Base-by-base conservation (phyloP, 768 basidiomycete genomes). In the Suillus clintonianus region DNA sequence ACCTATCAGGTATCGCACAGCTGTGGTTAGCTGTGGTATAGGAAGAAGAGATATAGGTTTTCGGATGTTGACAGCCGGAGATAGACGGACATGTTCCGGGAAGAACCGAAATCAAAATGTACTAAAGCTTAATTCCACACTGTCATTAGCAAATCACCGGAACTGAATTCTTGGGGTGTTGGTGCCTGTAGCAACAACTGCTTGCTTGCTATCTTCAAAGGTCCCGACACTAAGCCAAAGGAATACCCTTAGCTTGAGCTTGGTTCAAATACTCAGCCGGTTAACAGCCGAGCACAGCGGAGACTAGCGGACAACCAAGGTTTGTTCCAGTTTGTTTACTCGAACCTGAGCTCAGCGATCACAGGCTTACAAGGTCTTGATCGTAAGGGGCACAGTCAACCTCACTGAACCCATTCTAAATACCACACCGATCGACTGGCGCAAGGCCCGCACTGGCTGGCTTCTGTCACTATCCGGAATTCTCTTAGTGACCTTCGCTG, bases 101-200 rank as follows among this genome's bases (percentile, higher is more conserved):
- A 69, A 64, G 5, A 53, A 9, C 66, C 71, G 74, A 76, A 72
- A 74, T 73, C 73, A 74, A 64, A 57, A 57, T 57, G 56, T 64
- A 60, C 56, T 74, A 77, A 77, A 76, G 72, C 63, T 71, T 76
- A 76, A 77, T 62, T 65, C 63, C 64, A 68, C 64, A 61, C 63
- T 61, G 62, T 71, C 57, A 30, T 75, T 75, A 76, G 56, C 56
- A 57, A 57, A 57, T 57, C 59, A 58, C 53, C 74, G 75, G 66
- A 75, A 75, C 72, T 65, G 59, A 65, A 47, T 64, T 71, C 58
- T 61, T 66, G 9, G 71, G n/a, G 22, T 41, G 36, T 57, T 36
- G 41, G 59, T 60, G 36, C 53, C 53, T 60, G 45, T 42, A 60
- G 53, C 30, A 34, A 56, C 59, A 22, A 34, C 50, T n/a, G n/a